Evolutionary conservation across 1,139 yeast species (phyloP).

Genomic region (Candida buenavistaensis): DNA sequence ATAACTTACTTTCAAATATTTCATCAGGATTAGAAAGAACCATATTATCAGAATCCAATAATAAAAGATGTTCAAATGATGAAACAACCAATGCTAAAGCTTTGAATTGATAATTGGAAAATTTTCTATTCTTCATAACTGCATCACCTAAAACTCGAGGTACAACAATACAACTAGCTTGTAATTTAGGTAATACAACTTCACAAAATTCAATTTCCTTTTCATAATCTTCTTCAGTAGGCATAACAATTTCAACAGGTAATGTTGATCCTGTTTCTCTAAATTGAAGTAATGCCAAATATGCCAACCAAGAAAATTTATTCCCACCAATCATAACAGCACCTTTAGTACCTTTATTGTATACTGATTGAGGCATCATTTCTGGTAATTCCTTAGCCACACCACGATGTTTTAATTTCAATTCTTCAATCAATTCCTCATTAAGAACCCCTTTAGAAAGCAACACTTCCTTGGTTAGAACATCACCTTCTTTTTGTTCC

Average conservation of each 20-base stretch:
- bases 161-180: slow-evolving; percentile 32
- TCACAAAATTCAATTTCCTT: slow-evolving; percentile 28
- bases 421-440: slow-evolving; percentile 19
- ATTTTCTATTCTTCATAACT: slow-evolving; percentile 33
- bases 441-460: slow-evolving; percentile 27
- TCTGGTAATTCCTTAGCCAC: slow-evolving; percentile 25
- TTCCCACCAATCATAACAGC: slow-evolving; percentile 42
- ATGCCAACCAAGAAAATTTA: slow-evolving; percentile 39
- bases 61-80: slow-evolving; percentile 40
- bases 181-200: slow-evolving; percentile 22
- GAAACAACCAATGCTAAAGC: slow-evolving; percentile 40
- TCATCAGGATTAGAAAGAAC: slow-evolving; percentile 35
- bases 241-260: slow-evolving; percentile 40
- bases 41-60: slow-evolving; percentile 45
- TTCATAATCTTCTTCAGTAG: slow-evolving; percentile 30
- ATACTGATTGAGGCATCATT: slow-evolving; percentile 22
- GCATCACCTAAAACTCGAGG: slow-evolving; percentile 35
- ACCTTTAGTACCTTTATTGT: slow-evolving; percentile 28
- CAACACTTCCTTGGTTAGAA: slow-evolving; percentile 23
- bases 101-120: slow-evolving; percentile 41
- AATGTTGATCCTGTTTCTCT: slow-evolving; percentile 35
- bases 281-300: slow-evolving; percentile 31
- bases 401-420: slow-evolving; percentile 24
- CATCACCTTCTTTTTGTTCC: slow-evolving; percentile 20
- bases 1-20: slow-evolving; percentile 56